Evolutionary conservation across 1,284 basidiomycete genomes (phyloP).

Genomic region (Ceratorhiza oryzae-sativae): DNA sequence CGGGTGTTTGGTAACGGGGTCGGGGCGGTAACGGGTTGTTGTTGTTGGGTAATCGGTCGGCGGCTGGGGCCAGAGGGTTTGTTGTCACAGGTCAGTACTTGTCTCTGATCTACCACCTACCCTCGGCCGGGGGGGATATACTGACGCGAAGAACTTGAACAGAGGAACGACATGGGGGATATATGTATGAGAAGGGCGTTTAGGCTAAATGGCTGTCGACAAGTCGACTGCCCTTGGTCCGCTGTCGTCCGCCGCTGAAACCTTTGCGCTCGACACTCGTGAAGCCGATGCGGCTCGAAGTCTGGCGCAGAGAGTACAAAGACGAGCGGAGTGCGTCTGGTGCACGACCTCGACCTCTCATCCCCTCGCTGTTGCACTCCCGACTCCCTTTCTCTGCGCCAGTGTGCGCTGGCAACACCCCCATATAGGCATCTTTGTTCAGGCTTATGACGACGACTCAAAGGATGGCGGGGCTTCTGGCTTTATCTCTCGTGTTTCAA

Average conservation of each 20-base stretch:
- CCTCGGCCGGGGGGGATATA: background rate
- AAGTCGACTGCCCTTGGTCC: slow-evolving; percentile 20
- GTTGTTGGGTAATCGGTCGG: slow-evolving; percentile 13
- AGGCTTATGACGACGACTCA: background rate
- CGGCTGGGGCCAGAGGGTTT: background rate
- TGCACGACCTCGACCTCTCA: slow-evolving; percentile 35
- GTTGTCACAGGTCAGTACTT: slow-evolving; percentile 17
- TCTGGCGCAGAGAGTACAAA: slow-evolving; percentile 32
- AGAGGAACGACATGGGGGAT: background rate
- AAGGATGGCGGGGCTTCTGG: slow-evolving; percentile 15
- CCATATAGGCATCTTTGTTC: background rate
- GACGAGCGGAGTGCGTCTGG: background rate
- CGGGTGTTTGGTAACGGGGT: slow-evolving; percentile 14
- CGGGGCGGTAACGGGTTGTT: slow-evolving; percentile 12
- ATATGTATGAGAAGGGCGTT: slow-evolving; percentile 23
- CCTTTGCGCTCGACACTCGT: slow-evolving; percentile 20
- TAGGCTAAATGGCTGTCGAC: slow-evolving; percentile 23
- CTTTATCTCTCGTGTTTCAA: slow-evolving; percentile 18
- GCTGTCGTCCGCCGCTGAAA: background rate
- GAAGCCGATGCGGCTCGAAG: slow-evolving; percentile 15
- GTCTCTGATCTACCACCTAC: background rate
- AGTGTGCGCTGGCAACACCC: background rate
- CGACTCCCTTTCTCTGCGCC: slow-evolving; percentile 22
- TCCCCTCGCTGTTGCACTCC: slow-evolving; percentile 18
- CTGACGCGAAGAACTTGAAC: slow-evolving; percentile 7